Conservation (phyloP, 2,329 filamentous ascomycete genomes). For the Fusarium sp. region DNA sequence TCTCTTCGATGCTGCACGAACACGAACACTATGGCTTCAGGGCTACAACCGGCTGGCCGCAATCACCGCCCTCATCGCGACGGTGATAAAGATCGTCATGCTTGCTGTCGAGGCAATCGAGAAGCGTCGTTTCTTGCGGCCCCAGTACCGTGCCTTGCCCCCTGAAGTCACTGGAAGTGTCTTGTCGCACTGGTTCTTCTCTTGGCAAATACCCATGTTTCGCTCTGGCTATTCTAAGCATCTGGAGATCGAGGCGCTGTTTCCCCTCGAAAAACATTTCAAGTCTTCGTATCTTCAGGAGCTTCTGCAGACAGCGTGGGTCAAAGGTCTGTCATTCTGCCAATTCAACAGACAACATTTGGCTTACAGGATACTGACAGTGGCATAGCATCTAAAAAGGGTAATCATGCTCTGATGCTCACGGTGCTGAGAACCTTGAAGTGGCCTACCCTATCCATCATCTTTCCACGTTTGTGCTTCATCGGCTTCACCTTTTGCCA, state of each 20-base stretch:
- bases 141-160: constrained; percentile 13
- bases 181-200: constrained; percentile 30
- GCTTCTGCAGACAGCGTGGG: constrained; percentile 16
- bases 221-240: constrained; percentile 16
- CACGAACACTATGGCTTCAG: constrained; percentile 32
- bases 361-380: neutral
- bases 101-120: constrained; percentile 11
- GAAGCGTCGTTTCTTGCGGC: constrained; percentile 21
- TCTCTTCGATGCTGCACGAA: constrained; percentile 19
- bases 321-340: neutral
- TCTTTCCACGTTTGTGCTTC: constrained; percentile 28
- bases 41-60: constrained; percentile 18
- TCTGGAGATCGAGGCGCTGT: constrained; percentile 16
- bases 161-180: constrained; percentile 15
- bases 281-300: constrained; percentile 24
- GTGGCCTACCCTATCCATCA: constrained; percentile 4
- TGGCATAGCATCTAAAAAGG: neutral
- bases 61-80: constrained; percentile 13
- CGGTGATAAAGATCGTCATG: constrained; percentile 12
- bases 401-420: constrained; percentile 1
- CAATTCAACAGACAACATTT: accelerated
- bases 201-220: constrained; percentile 27
- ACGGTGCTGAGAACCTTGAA: constrained; percentile 12
- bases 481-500: constrained; percentile 34
- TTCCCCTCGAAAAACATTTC: constrained; percentile 24